phyloP scores from a whole-genome alignment of 192 early-diverging fungal genomes.

The Linnemannia zychae region DNA sequence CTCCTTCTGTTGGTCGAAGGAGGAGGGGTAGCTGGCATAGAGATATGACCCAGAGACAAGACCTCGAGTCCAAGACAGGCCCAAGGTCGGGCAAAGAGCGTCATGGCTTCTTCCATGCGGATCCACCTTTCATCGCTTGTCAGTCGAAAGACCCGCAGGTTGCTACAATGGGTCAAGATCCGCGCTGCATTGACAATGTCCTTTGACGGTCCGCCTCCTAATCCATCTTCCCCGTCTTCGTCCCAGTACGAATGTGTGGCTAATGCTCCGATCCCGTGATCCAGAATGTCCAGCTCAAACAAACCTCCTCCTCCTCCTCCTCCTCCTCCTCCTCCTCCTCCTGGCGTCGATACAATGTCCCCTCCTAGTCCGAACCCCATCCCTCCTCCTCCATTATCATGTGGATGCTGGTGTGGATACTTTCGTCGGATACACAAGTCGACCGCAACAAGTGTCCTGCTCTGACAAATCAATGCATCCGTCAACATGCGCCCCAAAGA shows the following conservation, averaged over 20 bases:
- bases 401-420: slow-evolving; percentile 14
- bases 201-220: not conserved
- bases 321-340: not conserved
- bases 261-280: slow-evolving; percentile 6
- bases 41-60: slow-evolving; percentile 32
- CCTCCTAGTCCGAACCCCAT: not conserved
- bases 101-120: slow-evolving; percentile 16
- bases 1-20: not conserved
- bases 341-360: not conserved
- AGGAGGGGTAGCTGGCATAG: not conserved
- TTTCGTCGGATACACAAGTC: slow-evolving; percentile 26
- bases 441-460: slow-evolving; percentile 21
- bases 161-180: slow-evolving; percentile 28
- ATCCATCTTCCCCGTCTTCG: not conserved
- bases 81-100: slow-evolving; percentile 30
- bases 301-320: not conserved
- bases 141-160: slow-evolving; percentile 32
- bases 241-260: not conserved
- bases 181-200: slow-evolving; percentile 27
- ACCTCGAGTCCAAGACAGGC: slow-evolving; percentile 38
- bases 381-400: slow-evolving; percentile 7
- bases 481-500: slow-evolving; percentile 26
- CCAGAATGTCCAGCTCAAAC: not conserved
- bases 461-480: slow-evolving; percentile 25
- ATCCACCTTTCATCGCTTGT: slow-evolving; percentile 31